Percentiles rank a stretch among this genome's conserved stretches.
Evolutionary conservation across 371 early-diverging fungal genomes (phyloP).

Genomic region (Chytridium lagenaria): DNA sequence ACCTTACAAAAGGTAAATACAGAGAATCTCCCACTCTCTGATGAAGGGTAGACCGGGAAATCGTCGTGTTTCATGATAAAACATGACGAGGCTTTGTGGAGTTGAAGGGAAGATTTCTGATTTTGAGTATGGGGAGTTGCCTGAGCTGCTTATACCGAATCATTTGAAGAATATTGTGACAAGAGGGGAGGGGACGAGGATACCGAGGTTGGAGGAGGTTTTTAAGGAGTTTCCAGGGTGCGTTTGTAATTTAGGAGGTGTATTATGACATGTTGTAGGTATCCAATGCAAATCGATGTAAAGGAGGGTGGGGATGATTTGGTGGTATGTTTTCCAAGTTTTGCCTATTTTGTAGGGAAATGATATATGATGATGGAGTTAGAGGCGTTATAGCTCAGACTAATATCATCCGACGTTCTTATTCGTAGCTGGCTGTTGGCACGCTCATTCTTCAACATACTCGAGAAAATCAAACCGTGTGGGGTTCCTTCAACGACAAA

Average conservation of each 20-base stretch:
- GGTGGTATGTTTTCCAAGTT: conserved; percentile 22
- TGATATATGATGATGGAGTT: background rate
- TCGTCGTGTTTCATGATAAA: conserved; percentile 56
- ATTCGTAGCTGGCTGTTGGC: conserved; percentile 24
- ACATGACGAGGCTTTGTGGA: conserved; percentile 49
- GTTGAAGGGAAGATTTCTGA: conserved; percentile 42
- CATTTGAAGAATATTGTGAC: conserved; percentile 29
- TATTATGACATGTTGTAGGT: conserved; percentile 13
- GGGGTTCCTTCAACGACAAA: conserved; percentile 42
- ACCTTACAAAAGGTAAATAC: conserved; percentile 39
- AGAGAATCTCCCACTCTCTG: background rate
- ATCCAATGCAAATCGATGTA: conserved; percentile 58
- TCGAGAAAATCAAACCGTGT: conserved; percentile 43
- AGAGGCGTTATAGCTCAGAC: no score
- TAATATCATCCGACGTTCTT: no score
- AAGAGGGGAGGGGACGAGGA: conserved; percentile 39
- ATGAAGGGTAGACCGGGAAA: conserved; percentile 33
- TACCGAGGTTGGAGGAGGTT: conserved; percentile 49
- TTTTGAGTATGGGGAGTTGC: conserved; percentile 46
- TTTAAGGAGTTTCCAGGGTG: conserved; percentile 47
- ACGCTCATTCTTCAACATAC: conserved; percentile 39
- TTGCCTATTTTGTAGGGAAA: background rate
- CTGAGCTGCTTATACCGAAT: conserved; percentile 45
- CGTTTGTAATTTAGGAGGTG: background rate
- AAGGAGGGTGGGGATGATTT: conserved; percentile 49